Base-by-base conservation (phyloP, 1,139 yeast genomes). In the Debaryomycetaceae sp. region DNA sequence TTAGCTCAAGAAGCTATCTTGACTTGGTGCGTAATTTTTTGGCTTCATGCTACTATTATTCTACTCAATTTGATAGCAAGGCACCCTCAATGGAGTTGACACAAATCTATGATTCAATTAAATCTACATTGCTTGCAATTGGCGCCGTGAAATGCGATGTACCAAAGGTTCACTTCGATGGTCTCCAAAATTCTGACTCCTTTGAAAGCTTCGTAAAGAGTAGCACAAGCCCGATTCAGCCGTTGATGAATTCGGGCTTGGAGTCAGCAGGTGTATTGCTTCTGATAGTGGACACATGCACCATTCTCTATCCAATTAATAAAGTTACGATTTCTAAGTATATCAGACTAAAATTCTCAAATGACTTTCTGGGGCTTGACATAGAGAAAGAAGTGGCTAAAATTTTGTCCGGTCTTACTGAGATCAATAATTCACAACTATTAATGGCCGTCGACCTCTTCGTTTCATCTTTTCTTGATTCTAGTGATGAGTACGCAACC, bases 261-360 rank as follows among this genome's bases (percentile, higher is more conserved):
- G 26, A 22, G 11, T 48, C 62, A 5, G 35, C 68, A 1, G 46
- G 50, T 1, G 41, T 46, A 1, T 51, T 70, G 18, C 47, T 52
- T 2, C 55, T 59, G 17, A 56, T 61, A 14, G 56, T 73, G 7
- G 61, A 59, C 8, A 64, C 69, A 1, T 75, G 78, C 42, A 70
- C 69, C 40, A 56, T 61, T 33, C 57, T 77, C 16, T 70, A 64
- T 42, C 69, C 77, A 0, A 60, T 65, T 17, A 75, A 67, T 41
- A 70, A 65, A 33, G 53, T 73, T 11, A 64, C 78, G 0, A 55
- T 76, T 7, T 41, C 52, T 5, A 62, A 65, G 35, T 71, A 63
- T 41, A 52, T 72, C 17, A 41, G 52, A 8, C 55, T 73, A 32
- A 65, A 67, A 34, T 58, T 58, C 32, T 49, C 62, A 0, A 37